Conservation (phyloP, 208 protist species). For the Blechomonas ayalai region DNA sequence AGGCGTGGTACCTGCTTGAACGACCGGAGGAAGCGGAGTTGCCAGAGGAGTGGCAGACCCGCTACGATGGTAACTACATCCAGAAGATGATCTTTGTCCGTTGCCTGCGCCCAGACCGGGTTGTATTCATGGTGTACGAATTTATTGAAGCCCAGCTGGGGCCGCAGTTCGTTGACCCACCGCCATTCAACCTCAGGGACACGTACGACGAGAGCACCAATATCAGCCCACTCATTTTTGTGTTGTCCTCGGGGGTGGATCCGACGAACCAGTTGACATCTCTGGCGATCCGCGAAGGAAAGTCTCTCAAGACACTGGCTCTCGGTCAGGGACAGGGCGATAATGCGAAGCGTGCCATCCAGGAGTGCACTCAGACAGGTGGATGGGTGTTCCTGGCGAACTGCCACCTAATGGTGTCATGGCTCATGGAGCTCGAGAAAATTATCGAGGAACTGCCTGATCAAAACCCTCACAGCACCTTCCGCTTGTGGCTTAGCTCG, state of each 20-base stretch:
- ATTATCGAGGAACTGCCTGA: slow-evolving; percentile 91
- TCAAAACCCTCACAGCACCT: slow-evolving; percentile 92
- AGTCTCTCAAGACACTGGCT: slow-evolving; percentile 90
- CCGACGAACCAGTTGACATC: slow-evolving; percentile 91
- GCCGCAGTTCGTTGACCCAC: slow-evolving; percentile 94
- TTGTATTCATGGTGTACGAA: slow-evolving; percentile 94
- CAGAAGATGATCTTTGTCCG: slow-evolving; percentile 97
- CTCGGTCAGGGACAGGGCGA: slow-evolving; percentile 96
- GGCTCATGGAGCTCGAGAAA: slow-evolving; percentile 96
- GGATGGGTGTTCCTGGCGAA: slow-evolving; percentile 98
- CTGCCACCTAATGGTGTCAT: slow-evolving; percentile 97
- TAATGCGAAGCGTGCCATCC: slow-evolving; percentile 91
- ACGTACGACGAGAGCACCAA: slow-evolving; percentile 92
- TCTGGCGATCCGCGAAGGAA: slow-evolving; percentile 82
- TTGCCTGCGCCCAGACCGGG: slow-evolving; percentile 96
- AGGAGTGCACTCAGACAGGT: slow-evolving; percentile 89
- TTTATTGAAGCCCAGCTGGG: slow-evolving; percentile 96
- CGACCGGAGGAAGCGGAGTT: slow-evolving; percentile 93
- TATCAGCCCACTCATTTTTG: slow-evolving; percentile 96
- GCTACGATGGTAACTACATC: slow-evolving; percentile 86
- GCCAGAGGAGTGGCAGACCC: slow-evolving; percentile 94
- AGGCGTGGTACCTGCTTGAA: slow-evolving; percentile 91
- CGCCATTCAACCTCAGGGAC: slow-evolving; percentile 93
- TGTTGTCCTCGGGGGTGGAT: slow-evolving; percentile 97
- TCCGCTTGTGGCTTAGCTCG: slow-evolving; percentile 98